A percentile compares a stretch with the other conserved stretches of the same genome.
phyloP scores from a whole-genome alignment of 805 yeast genomes.

The Hanseniaspora guilliermondii region DNA sequence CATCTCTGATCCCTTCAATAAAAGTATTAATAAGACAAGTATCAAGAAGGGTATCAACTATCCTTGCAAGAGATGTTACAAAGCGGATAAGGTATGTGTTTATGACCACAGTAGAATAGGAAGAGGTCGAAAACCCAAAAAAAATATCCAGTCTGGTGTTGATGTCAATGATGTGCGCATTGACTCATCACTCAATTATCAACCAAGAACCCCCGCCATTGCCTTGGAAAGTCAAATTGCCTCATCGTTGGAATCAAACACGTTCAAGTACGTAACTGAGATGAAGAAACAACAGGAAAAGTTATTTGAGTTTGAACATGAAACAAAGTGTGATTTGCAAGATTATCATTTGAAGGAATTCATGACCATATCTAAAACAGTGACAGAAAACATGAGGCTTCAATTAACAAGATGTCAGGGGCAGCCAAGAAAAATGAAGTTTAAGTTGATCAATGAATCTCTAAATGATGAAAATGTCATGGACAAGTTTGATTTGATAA shows the following conservation, averaged over 20 bases:
- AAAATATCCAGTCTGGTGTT: constrained; percentile 10
- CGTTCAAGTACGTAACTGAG: not conserved
- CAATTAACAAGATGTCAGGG: not conserved
- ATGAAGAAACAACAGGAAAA: not conserved
- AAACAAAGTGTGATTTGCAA: constrained; percentile 16
- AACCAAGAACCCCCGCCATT: not conserved
- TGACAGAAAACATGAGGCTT: constrained; percentile 2
- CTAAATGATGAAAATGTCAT: constrained; percentile 3
- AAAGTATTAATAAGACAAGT: constrained; percentile 2
- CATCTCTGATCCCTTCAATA: not conserved
- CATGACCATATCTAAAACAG: constrained; percentile 20
- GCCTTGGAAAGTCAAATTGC: not conserved
- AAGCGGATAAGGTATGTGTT: constrained; percentile 51
- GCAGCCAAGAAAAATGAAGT: not conserved
- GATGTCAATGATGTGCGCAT: not conserved
- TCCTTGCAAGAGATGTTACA: constrained; percentile 64
- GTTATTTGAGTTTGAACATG: not conserved
- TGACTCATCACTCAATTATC: not conserved
- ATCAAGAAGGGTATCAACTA: constrained; percentile 37
- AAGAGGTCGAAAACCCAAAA: constrained; percentile 30
- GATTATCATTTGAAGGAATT: constrained; percentile 27
- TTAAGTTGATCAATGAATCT: not conserved
- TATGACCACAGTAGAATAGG: constrained; percentile 51
- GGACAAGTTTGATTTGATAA: constrained; percentile 37
- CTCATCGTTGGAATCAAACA: not conserved